phyloP scores from a whole-genome alignment of 495 filamentous ascomycete genomes.

The Xylaria curta region DNA sequence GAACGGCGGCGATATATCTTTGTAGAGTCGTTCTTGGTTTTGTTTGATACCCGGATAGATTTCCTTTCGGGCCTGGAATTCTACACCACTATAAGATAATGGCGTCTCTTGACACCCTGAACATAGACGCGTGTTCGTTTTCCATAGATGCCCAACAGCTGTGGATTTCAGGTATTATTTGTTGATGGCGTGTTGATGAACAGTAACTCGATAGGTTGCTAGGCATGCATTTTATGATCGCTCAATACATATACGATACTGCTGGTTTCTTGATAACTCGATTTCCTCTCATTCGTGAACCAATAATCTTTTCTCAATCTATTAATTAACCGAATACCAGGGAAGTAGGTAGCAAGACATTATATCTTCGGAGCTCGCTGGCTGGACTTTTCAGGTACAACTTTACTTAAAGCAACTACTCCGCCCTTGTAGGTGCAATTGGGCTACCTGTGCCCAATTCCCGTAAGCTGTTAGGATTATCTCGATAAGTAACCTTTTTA shows the following conservation, averaged over 20 bases:
- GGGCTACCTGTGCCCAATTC: too few species aligned
- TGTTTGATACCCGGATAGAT: slow-evolving; percentile 49
- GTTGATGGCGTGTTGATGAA: not conserved
- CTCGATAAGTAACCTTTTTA: not conserved
- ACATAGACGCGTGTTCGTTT: not conserved
- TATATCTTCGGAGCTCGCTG: not conserved
- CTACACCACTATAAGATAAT: slow-evolving; percentile 21
- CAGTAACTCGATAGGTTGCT: not conserved
- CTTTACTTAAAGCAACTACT: not conserved
- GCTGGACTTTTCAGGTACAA: not conserved
- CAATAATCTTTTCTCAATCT: not conserved
- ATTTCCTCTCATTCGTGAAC: not conserved
- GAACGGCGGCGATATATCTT: slow-evolving; percentile 23
- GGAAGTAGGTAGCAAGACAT: too few species aligned
- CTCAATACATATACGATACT: not conserved
- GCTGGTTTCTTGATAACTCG: not conserved
- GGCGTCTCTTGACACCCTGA: not conserved
- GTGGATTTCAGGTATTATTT: not conserved
- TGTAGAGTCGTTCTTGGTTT: slow-evolving; percentile 30
- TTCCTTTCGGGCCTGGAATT: slow-evolving; percentile 37
- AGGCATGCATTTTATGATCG: not conserved
- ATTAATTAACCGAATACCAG: not conserved
- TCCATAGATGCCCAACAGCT: not conserved
- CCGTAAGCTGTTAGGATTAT: not conserved
- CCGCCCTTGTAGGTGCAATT: not conserved